Base-by-base conservation (phyloP, 148 eudicot species). In the Persicaria maculosa region DNA sequence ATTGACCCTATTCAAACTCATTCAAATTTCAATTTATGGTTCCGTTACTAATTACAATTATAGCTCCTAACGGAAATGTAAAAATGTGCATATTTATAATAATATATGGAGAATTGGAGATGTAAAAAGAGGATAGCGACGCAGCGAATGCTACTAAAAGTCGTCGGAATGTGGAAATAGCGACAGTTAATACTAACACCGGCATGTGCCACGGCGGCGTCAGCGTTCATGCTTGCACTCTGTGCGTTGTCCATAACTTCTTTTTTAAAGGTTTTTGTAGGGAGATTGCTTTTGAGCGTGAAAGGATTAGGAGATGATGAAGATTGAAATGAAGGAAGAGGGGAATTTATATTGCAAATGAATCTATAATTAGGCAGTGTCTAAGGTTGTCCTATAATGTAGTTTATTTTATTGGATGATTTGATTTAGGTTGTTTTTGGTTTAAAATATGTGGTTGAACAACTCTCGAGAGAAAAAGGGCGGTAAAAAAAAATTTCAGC, bases 161-260 rank as follows among this genome's bases (percentile, higher is more conserved):
- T 31, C 40, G 3, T 31, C 40, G 40, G 1, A 31, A 31, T 31
- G 40, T 31, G 40, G 40, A 31, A 31, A 31, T 31, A 31, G 3
- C 20, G 12, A 58, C 9, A 15, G 1, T 11, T 62, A 15, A 25
- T 15, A 25, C n/a, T 25, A 12, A 81, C 80, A 80, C 77, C 47
- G 5, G 76, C 75, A 43, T 77, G 80, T 74, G 76, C 79, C 74
- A 72, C 72, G 64, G 74, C 76, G 17, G 72, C 73, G 45, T 79
- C 81, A 50, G 84, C 81, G 17, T 78, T 57, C 76, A 74, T 62
- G 72, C 84, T 81, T 19, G 68, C 61, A 22, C 9, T 78, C 68
- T 81, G 67, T 31, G 77, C 68, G 45, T 64, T 53, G 14, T 71
- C 50, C 76, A 80, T 75, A 9, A 59, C 15, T 12, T 40, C 43